A percentile compares a stretch with the other conserved stretches of the same genome.
These are phyloP conservation scores for Exophiala viscosa DNA, from an alignment of 2,329 filamentous ascomycete genomes.

Conservation along the genomic window DNA sequence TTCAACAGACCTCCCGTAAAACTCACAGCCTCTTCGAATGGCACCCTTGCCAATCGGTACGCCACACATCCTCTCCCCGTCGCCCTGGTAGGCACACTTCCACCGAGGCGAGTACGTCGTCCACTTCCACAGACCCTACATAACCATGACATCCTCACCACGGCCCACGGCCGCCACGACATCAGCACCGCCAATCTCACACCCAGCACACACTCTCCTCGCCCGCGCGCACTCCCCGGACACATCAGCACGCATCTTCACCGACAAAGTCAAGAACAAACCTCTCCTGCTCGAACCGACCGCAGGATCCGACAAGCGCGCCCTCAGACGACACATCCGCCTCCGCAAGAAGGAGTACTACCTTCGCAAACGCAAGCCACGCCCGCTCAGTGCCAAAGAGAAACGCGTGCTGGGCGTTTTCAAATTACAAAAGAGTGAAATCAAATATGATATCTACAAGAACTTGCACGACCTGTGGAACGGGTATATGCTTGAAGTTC, in stretches of 20 bases:
- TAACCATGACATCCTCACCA: conserved; percentile 7
- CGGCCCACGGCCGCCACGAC: background rate
- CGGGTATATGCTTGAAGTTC: conserved; percentile 76
- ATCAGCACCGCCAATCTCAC: conserved; percentile 12
- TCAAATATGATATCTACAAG: conserved; percentile 71
- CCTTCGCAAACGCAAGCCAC: conserved; percentile 51
- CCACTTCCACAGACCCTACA: too few species aligned
- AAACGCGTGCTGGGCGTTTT: conserved; percentile 71
- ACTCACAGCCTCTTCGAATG: too few species aligned
- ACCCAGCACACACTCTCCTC: conserved; percentile 64
- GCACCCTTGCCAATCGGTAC: too few species aligned
- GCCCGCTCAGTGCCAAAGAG: conserved; percentile 73
- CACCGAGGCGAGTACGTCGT: too few species aligned
- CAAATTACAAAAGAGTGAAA: conserved; percentile 65
- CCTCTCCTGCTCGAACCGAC: conserved; percentile 65
- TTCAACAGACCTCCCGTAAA: too few species aligned
- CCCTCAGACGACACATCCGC: conserved; percentile 51
- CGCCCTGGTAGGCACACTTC: too few species aligned
- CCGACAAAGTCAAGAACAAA: conserved; percentile 77
- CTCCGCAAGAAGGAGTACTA: conserved; percentile 47
- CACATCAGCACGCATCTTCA: conserved; percentile 67
- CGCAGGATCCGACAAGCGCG: conserved; percentile 56
- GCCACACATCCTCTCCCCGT: too few species aligned
- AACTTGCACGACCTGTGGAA: conserved; percentile 77
- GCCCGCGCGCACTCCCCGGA: conserved; percentile 73